Evolutionary conservation across 2,329 filamentous ascomycete species (phyloP), one percentile per base, ranked within the genome.

Genomic region (Fusarium tupiense): DNA sequence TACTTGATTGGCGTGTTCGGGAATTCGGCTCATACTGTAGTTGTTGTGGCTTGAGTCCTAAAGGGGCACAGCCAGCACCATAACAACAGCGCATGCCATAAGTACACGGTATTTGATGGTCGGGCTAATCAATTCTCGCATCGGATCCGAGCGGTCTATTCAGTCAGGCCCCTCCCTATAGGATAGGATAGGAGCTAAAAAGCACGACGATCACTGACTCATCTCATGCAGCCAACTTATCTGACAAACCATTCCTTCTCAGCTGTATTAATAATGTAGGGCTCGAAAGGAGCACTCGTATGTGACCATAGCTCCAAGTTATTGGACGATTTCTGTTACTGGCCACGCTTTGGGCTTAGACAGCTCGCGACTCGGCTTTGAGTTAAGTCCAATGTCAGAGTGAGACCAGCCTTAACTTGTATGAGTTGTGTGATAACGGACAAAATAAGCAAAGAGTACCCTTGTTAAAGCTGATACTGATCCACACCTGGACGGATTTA

Each of bases 291-390:
- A 64, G 46, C 22, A 47, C 35, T 26, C 13, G 4, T 33, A 29
- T 41, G 44, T 26, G 20, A 38, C 54, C 38, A 29, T 31, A 38
- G 20, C 47, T 41, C 24, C 19, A n/a, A 17, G 46, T 24, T 13
- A 65, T 72, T 72, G 70, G 69, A 53, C 12, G 40, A n/a, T 43
- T 41, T 53, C 8, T n/a, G 35, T 17, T 33, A 16, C 26, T 35
- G 16, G 33, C 35, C 37, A 58, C 67, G 35, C 14, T 35, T 67
- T 54, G 40, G 67, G 61, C 38, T 57, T 71, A 67, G 67, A 37
- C 43, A 54, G 33, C 66, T 77, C 76, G 76, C 76, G 73, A 52
- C 72, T 78, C 75, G 76, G 76, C 69, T 62, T 74, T 73, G 56
- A 37, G 63, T 76, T 78, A 72, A 77, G 59, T 76, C 65, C 69